A percentile compares a stretch with the other conserved stretches of the same genome.
Conservation (phyloP, 2,329 filamentous ascomycete genomes). For the Diaporthe sp. region DNA sequence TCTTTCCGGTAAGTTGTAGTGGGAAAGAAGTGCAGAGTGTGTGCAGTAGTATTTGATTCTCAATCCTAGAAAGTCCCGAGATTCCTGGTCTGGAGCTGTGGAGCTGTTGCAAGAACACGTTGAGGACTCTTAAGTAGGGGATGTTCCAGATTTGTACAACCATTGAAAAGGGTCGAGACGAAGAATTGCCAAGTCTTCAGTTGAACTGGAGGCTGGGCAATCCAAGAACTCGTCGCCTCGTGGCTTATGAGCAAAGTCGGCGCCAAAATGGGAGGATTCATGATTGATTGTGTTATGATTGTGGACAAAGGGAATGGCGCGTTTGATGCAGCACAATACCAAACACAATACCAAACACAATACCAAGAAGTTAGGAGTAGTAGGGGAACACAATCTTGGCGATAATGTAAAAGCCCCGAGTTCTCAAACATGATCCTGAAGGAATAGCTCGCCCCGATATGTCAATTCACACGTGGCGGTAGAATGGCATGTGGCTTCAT, state of each 20-base stretch:
- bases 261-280: neutral
- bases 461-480: slow-evolving; percentile 25
- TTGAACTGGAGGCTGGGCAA: neutral
- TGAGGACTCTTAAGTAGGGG: neutral
- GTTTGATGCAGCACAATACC: slow-evolving; percentile 6
- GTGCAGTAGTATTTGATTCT: neutral
- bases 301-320: neutral
- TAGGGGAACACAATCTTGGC: neutral
- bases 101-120: neutral
- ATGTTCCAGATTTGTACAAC: neutral
- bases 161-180: neutral
- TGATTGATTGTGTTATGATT: neutral
- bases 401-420: neutral
- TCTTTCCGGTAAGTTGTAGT: neutral
- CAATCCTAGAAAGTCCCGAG: no score
- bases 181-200: neutral
- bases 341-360: no score
- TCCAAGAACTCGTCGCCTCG: neutral
- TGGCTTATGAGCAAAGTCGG: neutral
- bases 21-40: neutral
- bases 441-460: neutral
- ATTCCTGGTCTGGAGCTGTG: neutral
- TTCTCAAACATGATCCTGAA: neutral
- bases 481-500: slow-evolving; percentile 1
- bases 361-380: neutral